Evolutionary conservation across 1,139 yeast genomes (phyloP).

Genomic region (Candida frijolesensis): DNA sequence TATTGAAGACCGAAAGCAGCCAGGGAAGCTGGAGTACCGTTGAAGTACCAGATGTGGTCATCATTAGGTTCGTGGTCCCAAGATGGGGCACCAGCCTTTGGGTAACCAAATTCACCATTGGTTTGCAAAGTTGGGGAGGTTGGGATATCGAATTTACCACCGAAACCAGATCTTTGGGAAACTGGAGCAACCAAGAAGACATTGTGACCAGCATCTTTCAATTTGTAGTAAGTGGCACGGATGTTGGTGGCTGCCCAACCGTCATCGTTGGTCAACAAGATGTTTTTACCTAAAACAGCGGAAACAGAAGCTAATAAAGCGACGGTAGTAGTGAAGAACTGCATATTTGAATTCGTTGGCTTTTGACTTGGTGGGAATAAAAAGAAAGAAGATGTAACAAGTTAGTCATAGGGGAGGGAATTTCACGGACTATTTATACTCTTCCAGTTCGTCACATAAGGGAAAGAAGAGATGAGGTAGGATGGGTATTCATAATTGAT

Average conservation of each 20-base stretch:
- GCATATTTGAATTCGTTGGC: slow-evolving; percentile 7
- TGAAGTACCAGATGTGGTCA: slow-evolving; percentile 49
- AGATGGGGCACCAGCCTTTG: slow-evolving; percentile 45
- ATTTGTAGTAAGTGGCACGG: slow-evolving; percentile 58
- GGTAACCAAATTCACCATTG: slow-evolving; percentile 46
- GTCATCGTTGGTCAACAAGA: slow-evolving; percentile 61
- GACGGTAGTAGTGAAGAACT: slow-evolving; percentile 13
- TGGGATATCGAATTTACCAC: slow-evolving; percentile 56
- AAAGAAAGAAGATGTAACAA: background rate
- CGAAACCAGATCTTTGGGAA: slow-evolving; percentile 60
- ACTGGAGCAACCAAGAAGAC: slow-evolving; percentile 61
- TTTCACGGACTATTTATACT: background rate
- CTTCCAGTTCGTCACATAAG: background rate
- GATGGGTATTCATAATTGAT: background rate
- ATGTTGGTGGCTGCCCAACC: slow-evolving; percentile 62
- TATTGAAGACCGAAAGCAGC: slow-evolving; percentile 47
- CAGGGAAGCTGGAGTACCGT: slow-evolving; percentile 50
- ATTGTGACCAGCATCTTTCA: slow-evolving; percentile 53
- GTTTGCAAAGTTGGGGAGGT: slow-evolving; percentile 39
- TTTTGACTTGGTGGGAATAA: background rate
- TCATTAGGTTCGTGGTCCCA: slow-evolving; percentile 50
- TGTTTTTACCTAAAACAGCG: slow-evolving; percentile 40
- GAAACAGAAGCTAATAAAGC: slow-evolving; percentile 16
- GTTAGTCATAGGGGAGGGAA: no score
- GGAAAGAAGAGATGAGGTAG: background rate